Conservation (phyloP, 1,139 yeast genomes). For the Protomyces inundatus region DNA sequence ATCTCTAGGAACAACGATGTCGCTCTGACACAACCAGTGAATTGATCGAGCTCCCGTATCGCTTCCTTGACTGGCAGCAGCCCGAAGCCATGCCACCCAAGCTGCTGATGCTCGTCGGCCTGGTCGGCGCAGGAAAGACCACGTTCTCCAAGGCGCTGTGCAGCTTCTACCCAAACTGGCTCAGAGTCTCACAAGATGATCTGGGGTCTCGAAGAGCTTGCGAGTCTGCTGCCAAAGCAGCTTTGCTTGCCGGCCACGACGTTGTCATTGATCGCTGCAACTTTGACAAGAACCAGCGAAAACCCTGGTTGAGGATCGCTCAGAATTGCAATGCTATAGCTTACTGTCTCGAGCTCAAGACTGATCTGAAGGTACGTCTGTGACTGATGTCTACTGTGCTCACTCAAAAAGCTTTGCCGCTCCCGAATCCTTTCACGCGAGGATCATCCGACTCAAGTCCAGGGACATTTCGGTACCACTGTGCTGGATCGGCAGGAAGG, state of each 20-base stretch:
- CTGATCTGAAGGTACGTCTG: not conserved
- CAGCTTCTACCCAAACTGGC: not conserved
- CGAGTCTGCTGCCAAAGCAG: not conserved
- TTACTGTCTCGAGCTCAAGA: not conserved
- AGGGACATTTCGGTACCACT: not conserved
- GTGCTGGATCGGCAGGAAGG: not conserved
- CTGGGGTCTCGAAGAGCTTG: constrained; percentile 3
- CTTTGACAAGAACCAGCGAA: not conserved
- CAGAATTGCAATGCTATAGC: not conserved
- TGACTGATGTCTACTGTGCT: not conserved
- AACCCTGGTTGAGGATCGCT: not conserved
- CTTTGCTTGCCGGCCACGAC: not conserved
- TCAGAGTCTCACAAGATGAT: constrained; percentile 2
- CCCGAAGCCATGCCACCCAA: not conserved
- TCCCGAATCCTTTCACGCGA: not conserved
- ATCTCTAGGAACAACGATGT: too few species aligned
- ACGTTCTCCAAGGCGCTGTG: not conserved
- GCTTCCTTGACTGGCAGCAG: too few species aligned
- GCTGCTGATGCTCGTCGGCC: not conserved
- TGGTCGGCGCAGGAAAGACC: constrained; percentile 2
- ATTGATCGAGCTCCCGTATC: too few species aligned
- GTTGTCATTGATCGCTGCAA: constrained; percentile 4
- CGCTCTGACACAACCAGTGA: too few species aligned
- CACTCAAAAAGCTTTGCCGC: not conserved
- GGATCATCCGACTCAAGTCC: not conserved